A percentile compares a stretch with the other conserved stretches of the same genome.
These are phyloP conservation scores for Prosopis cineraria DNA, from an alignment of 306 rosid species.

Conservation along the genomic window DNA sequence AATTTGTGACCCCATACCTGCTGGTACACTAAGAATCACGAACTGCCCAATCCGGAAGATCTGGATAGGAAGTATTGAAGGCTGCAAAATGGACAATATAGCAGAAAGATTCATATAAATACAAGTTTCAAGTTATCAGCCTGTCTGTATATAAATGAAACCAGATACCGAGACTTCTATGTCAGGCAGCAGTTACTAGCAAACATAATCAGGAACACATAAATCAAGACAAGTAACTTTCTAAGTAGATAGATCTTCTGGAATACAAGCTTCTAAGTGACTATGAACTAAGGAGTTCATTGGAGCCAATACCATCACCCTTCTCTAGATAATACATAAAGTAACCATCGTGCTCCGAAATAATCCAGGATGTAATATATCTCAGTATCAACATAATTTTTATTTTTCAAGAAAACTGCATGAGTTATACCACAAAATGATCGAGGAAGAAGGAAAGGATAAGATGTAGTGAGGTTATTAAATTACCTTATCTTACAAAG, in stretches of 20 bases:
- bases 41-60: conserved; percentile 81
- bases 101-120: conserved; percentile 22
- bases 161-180: conserved; percentile 19
- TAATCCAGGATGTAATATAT: not conserved
- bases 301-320: conserved; percentile 3
- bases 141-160: conserved; percentile 13
- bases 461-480: not conserved
- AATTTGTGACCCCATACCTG: conserved; percentile 57
- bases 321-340: not conserved
- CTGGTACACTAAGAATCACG: conserved; percentile 80
- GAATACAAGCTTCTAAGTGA: not conserved
- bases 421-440: not conserved
- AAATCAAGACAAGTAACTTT: conserved; percentile 14
- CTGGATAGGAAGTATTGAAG: conserved; percentile 95
- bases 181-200: conserved; percentile 13
- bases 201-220: not conserved
- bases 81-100: conserved; percentile 56
- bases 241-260: not conserved
- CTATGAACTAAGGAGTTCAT: not conserved
- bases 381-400: not conserved
- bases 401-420: not conserved
- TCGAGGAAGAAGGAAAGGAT: conserved; percentile 6
- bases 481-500: not conserved
- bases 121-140: conserved; percentile 1
- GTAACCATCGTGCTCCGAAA: not conserved